Base-by-base conservation (phyloP, 148 eudicot genomes). In the Rhododendron williamsianum region DNA sequence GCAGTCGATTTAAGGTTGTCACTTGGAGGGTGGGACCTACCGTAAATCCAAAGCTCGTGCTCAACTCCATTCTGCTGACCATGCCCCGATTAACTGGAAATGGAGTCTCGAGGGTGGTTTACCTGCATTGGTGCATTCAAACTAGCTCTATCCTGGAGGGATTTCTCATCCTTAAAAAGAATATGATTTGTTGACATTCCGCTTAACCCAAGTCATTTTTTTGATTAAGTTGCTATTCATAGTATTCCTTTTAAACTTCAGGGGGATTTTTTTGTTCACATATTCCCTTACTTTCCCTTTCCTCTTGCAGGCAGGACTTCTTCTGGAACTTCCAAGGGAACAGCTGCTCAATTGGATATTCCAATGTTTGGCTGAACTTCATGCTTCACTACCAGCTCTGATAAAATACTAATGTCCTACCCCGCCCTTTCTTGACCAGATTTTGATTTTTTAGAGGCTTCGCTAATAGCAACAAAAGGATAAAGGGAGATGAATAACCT, bases 311-410 rank as follows among this genome's bases (percentile, higher is more conserved):
- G 97, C 99, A 25, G 94, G 91, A 87, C 91, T 96, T 48, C 97
- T 96, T 80, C 87, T 96, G 88, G 99, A 96, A 85, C 90, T 96
- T 60, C 98, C 98, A 36, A 91, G 88, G 74, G 98, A 94, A 86
- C 99, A 96, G 87, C 95, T 96, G 76, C 97, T 96, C 60, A 93
- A 91, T 77, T 96, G 99, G 99, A 90, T 95, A 87, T 96, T 96
- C 87, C 98, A 91, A 86, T 96, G 98, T 86, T 84, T 96, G 81
- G 92, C 93, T 12, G 99, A 94, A 88, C 95, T 96, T 78, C 92
- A 96, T 88, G 91, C 98, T 81, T 88, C 94, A 43, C 88, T 96
- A 86, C 98, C 98, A 3, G 88, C 96, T 78, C 92, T 96, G 30
- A 91, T 96, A 78, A 96, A 95, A 87, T 95, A 93, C 87, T 96